A percentile compares a stretch with the other conserved stretches of the same genome.
Conservation (phyloP, 176 grass and related monocot genomes). For the bread wheat (Triticum aestivum) region DNA sequence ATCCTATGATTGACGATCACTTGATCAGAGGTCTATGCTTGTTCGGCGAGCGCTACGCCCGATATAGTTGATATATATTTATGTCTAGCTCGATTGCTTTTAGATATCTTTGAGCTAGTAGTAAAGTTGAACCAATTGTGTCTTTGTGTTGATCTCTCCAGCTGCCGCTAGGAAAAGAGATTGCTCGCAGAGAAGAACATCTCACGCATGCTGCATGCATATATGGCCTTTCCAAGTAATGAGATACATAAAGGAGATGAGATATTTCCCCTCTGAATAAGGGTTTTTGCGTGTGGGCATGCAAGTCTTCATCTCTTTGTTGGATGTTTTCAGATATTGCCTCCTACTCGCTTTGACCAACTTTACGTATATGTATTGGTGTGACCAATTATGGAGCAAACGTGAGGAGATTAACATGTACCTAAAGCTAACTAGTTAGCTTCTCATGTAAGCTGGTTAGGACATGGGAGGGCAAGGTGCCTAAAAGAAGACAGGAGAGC, state of each 20-base stretch:
- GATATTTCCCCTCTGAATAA: neutral
- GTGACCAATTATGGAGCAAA: neutral
- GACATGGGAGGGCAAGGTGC: neutral
- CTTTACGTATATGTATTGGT: neutral
- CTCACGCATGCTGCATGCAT: neutral
- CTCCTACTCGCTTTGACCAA: neutral
- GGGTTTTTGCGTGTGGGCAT: neutral
- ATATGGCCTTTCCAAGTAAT: neutral
- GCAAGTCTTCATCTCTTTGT: too few relatives aligned
- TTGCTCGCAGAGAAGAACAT: neutral
- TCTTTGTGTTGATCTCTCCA: constrained; percentile 28
- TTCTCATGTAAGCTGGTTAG: constrained; percentile 1
- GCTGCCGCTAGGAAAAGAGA: constrained; percentile 1
- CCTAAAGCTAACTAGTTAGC: neutral
- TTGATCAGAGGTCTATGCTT: constrained; percentile 22
- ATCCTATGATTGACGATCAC: constrained; percentile 23
- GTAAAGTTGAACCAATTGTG: constrained; percentile 15
- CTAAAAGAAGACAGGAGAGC: neutral
- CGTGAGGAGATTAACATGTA: neutral
- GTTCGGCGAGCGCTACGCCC: constrained; percentile 14
- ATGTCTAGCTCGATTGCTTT: constrained; percentile 15
- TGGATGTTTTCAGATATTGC: too few relatives aligned
- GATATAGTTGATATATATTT: constrained; percentile 11
- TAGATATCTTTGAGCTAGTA: neutral
- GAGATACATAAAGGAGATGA: neutral